Base-by-base conservation (phyloP, 2,329 filamentous ascomycete genomes). In the Colletotrichum eleusines region DNA sequence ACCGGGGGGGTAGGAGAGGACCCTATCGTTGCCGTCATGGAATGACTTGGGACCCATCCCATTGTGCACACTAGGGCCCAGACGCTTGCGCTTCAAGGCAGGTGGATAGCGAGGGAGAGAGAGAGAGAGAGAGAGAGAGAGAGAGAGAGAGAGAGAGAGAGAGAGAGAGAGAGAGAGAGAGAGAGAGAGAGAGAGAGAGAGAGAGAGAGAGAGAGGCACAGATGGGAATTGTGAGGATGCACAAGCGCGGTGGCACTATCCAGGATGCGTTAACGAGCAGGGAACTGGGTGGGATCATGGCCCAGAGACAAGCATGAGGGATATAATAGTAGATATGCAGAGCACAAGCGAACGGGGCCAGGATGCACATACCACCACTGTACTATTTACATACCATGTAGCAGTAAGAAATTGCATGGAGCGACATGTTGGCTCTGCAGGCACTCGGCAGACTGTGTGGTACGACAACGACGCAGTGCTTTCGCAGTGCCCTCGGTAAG, bases 11-110 rank as follows among this genome's bases (percentile, higher is more conserved):
- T n/a, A n/a, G n/a, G n/a, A n/a, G n/a, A n/a, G n/a, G n/a, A n/a
- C n/a, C 51, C 33, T 58, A 38, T 71, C 58, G 18, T 51, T 53
- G 44, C 62, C 63, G 57, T 67, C 57, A 62, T 67, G 57, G 55
- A 62, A 67, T 61, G 48, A 62, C 40, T 26, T 26, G 48, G 55
- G 28, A n/a, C n/a, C n/a, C n/a, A n/a, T n/a, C 5, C 20, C 42
- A 44, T 44, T 44, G 16, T 42, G 18, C 26, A 60, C 14, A n/a
- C 23, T 28, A 33, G 40, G 42, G 28, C 16, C 42, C 53, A 53
- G 63, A 53, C 65, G 58, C 65, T 64, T 71, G 65, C 69, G 63
- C 38, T 44, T 51, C 53, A 53, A 55, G 65, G 69, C 58, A 71
- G 65, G 69, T 69, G 69, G 59, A 71, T 26, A 35, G 66, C 16